Conservation (phyloP, 1,139 yeast species). For the Saccharomycopsis hybrid region DNA sequence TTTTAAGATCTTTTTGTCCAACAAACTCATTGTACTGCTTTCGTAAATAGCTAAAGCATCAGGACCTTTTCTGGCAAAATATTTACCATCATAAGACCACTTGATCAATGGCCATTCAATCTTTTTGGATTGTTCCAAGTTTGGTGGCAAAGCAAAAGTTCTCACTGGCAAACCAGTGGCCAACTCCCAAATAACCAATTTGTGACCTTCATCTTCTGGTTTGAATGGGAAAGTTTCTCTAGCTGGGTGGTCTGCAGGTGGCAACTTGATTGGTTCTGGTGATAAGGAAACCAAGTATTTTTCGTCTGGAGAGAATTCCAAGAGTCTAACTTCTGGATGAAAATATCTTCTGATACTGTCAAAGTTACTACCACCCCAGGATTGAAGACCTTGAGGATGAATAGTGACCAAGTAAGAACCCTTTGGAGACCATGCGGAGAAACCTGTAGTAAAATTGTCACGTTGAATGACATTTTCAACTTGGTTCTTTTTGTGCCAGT, state of each 20-base stretch:
- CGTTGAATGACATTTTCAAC: slow-evolving; percentile 73
- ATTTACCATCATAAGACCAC: slow-evolving; percentile 92
- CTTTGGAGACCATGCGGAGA: slow-evolving; percentile 86
- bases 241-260: slow-evolving; percentile 59
- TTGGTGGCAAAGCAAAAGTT: slow-evolving; percentile 86
- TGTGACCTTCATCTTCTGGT: slow-evolving; percentile 87
- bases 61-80: slow-evolving; percentile 93
- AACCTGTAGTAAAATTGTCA: slow-evolving; percentile 79
- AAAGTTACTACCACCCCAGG: slow-evolving; percentile 91
- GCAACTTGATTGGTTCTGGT: slow-evolving; percentile 70
- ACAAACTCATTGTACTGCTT: slow-evolving; percentile 59
- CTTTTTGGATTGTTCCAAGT: slow-evolving; percentile 47
- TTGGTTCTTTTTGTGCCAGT: slow-evolving; percentile 77
- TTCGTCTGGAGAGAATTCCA: slow-evolving; percentile 92
- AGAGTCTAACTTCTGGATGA: slow-evolving; percentile 84
- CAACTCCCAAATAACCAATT: slow-evolving; percentile 90
- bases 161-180: slow-evolving; percentile 77
- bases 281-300: slow-evolving; percentile 87
- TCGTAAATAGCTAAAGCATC: slow-evolving; percentile 89
- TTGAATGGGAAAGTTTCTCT: slow-evolving; percentile 73
- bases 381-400: slow-evolving; percentile 92
- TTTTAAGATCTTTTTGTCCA: slow-evolving; percentile 82
- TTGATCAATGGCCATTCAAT: slow-evolving; percentile 97
- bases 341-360: slow-evolving; percentile 69
- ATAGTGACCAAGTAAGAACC: slow-evolving; percentile 85